Percentiles rank a stretch among this genome's conserved stretches.
Conservation (phyloP, 441 rosid species). For the Melastoma candidum region DNA sequence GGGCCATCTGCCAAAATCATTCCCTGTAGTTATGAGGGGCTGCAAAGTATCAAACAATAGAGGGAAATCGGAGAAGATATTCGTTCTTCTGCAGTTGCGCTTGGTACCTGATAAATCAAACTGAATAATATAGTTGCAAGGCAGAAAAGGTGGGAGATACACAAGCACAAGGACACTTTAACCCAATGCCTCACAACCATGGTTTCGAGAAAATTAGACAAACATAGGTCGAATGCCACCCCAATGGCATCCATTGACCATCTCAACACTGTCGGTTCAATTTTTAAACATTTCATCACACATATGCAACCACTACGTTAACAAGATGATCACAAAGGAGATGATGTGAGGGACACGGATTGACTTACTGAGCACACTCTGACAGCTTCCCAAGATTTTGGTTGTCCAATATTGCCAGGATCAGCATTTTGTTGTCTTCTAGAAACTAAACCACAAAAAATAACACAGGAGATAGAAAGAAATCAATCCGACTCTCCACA, state of each 20-base stretch:
- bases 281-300: background rate
- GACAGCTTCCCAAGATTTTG: conserved; percentile 90
- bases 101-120: conserved; percentile 48
- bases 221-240: too few species aligned
- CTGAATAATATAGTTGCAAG: background rate
- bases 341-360: conserved; percentile 2
- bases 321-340: background rate
- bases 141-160: too few species aligned
- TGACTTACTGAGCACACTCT: conserved; percentile 87
- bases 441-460: conserved; percentile 53
- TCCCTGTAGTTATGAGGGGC: too few species aligned
- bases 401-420: conserved; percentile 85
- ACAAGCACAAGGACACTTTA: too few species aligned
- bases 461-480: background rate
- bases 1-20: conserved; percentile 57
- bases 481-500: too few species aligned
- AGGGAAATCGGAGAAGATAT: too few species aligned
- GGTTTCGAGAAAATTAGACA: too few species aligned
- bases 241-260: too few species aligned
- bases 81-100: conserved; percentile 81
- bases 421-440: conserved; percentile 91
- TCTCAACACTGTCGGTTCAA: too few species aligned
- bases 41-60: too few species aligned
- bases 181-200: background rate
- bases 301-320: background rate